phyloP scores from a whole-genome alignment of 768 basidiomycete genomes.

The Wakefieldia striispora region DNA sequence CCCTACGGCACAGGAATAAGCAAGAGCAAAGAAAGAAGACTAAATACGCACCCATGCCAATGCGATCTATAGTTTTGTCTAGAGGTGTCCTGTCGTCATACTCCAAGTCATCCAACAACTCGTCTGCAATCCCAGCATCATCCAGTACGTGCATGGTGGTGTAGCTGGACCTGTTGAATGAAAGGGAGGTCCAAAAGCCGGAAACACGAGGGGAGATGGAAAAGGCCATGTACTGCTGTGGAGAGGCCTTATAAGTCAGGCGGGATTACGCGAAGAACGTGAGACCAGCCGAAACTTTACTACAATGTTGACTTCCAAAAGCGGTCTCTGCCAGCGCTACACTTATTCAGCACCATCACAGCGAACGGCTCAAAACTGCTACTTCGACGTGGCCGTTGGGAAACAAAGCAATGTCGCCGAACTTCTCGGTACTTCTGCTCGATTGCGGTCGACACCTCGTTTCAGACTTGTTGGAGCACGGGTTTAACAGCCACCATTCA shows the following conservation, averaged over 20 bases:
- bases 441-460: background rate
- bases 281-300: background rate
- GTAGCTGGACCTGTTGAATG: constrained; percentile 33
- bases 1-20: constrained; percentile 31
- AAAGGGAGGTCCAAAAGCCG: constrained; percentile 44
- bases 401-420: no score
- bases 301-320: background rate
- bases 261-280: constrained; percentile 13
- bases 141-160: constrained; percentile 39
- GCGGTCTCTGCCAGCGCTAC: no score
- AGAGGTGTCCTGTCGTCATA: constrained; percentile 56
- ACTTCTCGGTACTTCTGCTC: no score
- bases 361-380: no score
- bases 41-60: constrained; percentile 73
- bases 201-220: constrained; percentile 48
- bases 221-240: constrained; percentile 29
- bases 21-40: background rate
- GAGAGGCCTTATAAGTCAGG: background rate
- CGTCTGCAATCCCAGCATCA: constrained; percentile 27
- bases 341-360: no score
- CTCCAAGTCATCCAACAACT: constrained; percentile 19
- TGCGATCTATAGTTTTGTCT: constrained; percentile 85
- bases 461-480: constrained; percentile 1
- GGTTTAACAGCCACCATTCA: background rate
- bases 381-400: no score